These are phyloP conservation scores for Tylopilus sp. DNA, from an alignment of 768 basidiomycete genomes.

Conservation along the genomic window DNA sequence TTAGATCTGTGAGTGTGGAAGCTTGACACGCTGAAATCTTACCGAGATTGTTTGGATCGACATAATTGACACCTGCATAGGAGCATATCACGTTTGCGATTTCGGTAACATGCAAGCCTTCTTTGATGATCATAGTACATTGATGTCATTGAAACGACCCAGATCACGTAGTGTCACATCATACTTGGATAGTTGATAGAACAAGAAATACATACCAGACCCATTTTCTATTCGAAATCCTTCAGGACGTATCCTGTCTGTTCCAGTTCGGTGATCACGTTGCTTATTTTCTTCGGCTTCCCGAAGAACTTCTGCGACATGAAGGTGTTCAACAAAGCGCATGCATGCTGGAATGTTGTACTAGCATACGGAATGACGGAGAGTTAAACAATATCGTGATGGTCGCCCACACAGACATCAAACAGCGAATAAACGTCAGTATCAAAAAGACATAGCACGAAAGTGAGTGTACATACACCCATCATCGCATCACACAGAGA, in stretches of 20 bases:
- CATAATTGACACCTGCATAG: constrained; percentile 14
- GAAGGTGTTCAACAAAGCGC: constrained; percentile 68
- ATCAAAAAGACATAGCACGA: neutral
- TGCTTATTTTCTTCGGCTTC: constrained; percentile 49
- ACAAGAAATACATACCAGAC: constrained; percentile 8
- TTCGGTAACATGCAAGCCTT: constrained; percentile 22
- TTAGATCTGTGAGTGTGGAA: neutral
- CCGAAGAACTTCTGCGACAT: constrained; percentile 66
- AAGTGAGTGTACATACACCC: constrained; percentile 45
- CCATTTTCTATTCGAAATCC: neutral
- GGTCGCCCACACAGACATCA: constrained; percentile 20
- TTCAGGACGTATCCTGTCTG: too few species aligned
- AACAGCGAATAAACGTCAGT: too few species aligned
- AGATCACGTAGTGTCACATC: neutral
- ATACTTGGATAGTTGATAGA: neutral
- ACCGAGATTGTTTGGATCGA: constrained; percentile 20
- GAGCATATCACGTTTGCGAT: constrained; percentile 22
- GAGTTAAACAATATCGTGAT: too few species aligned
- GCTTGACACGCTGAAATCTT: neutral
- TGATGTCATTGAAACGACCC: neutral
- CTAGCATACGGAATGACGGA: constrained; percentile 36
- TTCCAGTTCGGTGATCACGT: constrained; percentile 51
- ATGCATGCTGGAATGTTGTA: constrained; percentile 78
- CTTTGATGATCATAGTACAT: neutral
- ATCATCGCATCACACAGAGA: constrained; percentile 71